Base-by-base conservation (phyloP, 257 asterid genomes). In the Solanum megistacrolobum region DNA sequence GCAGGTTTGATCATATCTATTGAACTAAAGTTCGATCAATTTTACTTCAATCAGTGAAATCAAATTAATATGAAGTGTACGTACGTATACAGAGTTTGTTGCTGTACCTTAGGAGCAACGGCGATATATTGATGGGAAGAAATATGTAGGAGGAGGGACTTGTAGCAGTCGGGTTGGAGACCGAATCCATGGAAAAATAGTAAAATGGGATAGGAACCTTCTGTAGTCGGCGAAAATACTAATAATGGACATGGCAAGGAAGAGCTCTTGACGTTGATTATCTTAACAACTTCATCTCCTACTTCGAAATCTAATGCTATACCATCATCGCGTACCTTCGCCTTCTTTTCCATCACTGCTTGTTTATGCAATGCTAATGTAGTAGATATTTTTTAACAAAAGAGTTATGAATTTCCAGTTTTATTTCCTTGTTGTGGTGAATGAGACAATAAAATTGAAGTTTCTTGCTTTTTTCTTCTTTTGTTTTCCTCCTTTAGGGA, bases 51-150 rank as follows among this genome's bases (percentile, higher is more conserved):
- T 48, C 58, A 46, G 18, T 41, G 58, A 46, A 46, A 46, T 46
- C 60, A 48, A 48, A 48, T 48, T 13, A 48, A 48, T 48, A 48
- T 48, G 21, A 48, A 48, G 0, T 48, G 58, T 46, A 13, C 58
- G 20, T 46, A 46, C 7, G 20, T 46, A 46, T 48, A 55, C 11
- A 55, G 11, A 55, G 25, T 55, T 55, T 55, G 11, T 20, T 55
- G 25, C 5, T 20, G 81, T 73, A 94, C 95, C 98, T 92, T 92
- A 83, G 98, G 98, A 55, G 95, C 96, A 36, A 92, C 91, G 31
- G 93, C 52, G 52, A 94, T 92, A 85, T 90, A 95, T 87, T 94
- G 95, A 88, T 94, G 98, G 86, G 98, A 93, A 32, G 98, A 91
- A 43, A 95, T 89, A 87, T 94, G 97, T 10, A 89, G 88, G 3